Base-by-base conservation (phyloP, 345 rosid species). In the Linum tenue region DNA sequence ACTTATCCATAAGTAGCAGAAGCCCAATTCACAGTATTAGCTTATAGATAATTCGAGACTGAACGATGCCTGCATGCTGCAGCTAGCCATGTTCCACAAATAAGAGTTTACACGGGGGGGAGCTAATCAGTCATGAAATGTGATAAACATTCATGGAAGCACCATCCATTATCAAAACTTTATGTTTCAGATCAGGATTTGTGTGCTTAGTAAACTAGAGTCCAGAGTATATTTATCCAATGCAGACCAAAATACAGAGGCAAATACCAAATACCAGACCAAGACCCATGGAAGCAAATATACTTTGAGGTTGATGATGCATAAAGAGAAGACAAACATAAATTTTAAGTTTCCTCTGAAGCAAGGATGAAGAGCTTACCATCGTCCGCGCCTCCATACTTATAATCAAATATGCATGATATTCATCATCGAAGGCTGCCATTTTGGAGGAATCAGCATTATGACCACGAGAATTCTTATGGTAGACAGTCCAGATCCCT, bases 401-500 rank as follows among this genome's bases (percentile, higher is more conserved):
- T 72, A 94, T 94, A 79, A 94, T 94, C 77, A 94, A 79, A 82
- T 90, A 94, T 39, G 99, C 99, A 79, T 94, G 99, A 83, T 88
- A 94, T 70, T 94, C 99, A 55, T 88, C 99, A 40, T 81, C 97
- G 37, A 72, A 84, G 58, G 74, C 81, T 12, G 83, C 80, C 44
- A 76, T 67, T 81, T 77, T 89, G 66, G 95, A 85, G 60, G 86
- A 78, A 82, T 91, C 96, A 55, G 69, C 81, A 79, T 70, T 85
- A 69, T 81, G 87, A 60, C 84, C 71, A 63, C 92, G 87, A 31
- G 92, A 72, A 73, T 83, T 90, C 83, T 94, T 90, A 79, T 90
- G 99, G 79, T 88, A 94, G 69, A 94, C 97, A 17, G 96, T 88
- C 99, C 99, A 94, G 79, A 94, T 90, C 76, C 95, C 99, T 80